Percentiles rank a stretch among this genome's conserved stretches.
Conservation (phyloP, 164 flowering plant species). For the Macadamia tetraphylla region DNA sequence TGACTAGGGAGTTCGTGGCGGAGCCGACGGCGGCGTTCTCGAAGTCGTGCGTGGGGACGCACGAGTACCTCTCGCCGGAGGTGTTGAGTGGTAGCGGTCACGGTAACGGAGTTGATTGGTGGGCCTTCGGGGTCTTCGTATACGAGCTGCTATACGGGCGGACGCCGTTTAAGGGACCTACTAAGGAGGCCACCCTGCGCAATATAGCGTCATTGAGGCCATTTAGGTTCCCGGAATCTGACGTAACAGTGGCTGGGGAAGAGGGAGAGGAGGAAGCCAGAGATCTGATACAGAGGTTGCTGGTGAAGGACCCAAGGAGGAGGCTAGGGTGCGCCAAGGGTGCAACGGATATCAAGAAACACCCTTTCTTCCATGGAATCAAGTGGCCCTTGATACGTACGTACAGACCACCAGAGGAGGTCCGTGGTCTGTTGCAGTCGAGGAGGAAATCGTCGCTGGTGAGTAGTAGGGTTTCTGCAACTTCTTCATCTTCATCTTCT, state of each 20-base stretch:
- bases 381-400: conserved; percentile 79
- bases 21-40: conserved; percentile 76
- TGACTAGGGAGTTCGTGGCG: conserved; percentile 53
- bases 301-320: conserved; percentile 65
- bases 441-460: conserved; percentile 21
- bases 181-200: conserved; percentile 62
- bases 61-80: conserved; percentile 94
- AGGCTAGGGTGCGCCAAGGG: conserved; percentile 72
- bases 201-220: conserved; percentile 49
- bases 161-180: conserved; percentile 82
- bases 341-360: conserved; percentile 74
- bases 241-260: conserved; percentile 17
- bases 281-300: conserved; percentile 56
- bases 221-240: conserved; percentile 28
- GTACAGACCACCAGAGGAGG: conserved; percentile 61
- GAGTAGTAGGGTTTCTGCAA: conserved; percentile 1
- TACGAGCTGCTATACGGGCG: conserved; percentile 72
- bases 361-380: conserved; percentile 69
- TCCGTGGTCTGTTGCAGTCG: conserved; percentile 22
- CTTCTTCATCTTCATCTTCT: background rate
- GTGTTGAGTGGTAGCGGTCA: conserved; percentile 61
- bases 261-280: conserved; percentile 35
- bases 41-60: conserved; percentile 77
- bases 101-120: conserved; percentile 91
- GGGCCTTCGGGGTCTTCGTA: conserved; percentile 87